These are phyloP conservation scores for Lachancea quebecensis DNA, from an alignment of 805 yeast genomes.

Conservation along the genomic window DNA sequence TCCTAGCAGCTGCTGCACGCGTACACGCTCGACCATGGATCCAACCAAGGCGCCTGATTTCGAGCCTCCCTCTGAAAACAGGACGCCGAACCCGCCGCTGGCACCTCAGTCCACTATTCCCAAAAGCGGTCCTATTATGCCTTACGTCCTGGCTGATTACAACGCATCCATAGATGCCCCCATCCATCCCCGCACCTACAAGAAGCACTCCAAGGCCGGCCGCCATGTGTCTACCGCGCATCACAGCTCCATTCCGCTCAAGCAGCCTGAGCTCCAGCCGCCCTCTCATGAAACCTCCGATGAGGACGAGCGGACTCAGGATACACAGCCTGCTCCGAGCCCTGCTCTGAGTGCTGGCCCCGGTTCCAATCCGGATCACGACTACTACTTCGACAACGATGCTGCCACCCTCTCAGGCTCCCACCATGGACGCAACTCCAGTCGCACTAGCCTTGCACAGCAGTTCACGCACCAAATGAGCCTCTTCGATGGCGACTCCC, in stretches of 20 bases:
- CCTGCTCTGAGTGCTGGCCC: background rate
- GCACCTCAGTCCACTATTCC: constrained; percentile 69
- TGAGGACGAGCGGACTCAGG: constrained; percentile 36
- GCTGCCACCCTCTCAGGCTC: too few species aligned
- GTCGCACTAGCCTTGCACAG: constrained; percentile 3
- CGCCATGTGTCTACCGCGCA: constrained; percentile 12
- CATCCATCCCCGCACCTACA: constrained; percentile 38
- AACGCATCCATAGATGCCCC: constrained; percentile 72
- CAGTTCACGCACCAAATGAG: constrained; percentile 5
- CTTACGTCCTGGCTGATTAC: constrained; percentile 68
- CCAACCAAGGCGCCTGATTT: constrained; percentile 90
- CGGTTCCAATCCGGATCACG: too few species aligned
- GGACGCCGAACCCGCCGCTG: constrained; percentile 52
- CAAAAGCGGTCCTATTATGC: constrained; percentile 67
- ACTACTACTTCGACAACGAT: too few species aligned
- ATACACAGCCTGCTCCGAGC: constrained; percentile 1
- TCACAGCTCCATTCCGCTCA: constrained; percentile 40
- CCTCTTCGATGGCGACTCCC: background rate
- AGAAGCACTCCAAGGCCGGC: constrained; percentile 19
- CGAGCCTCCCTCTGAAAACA: constrained; percentile 71
- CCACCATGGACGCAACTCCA: background rate
- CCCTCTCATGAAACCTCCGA: constrained; percentile 40
- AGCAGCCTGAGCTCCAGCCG: constrained; percentile 53
- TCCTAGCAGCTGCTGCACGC: too few species aligned
- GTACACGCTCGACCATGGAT: constrained; percentile 49